Percentiles rank a stretch among this genome's conserved stretches.
Evolutionary conservation across 208 protist genomes (phyloP).

Genomic region (Wallacemonas sp.): DNA sequence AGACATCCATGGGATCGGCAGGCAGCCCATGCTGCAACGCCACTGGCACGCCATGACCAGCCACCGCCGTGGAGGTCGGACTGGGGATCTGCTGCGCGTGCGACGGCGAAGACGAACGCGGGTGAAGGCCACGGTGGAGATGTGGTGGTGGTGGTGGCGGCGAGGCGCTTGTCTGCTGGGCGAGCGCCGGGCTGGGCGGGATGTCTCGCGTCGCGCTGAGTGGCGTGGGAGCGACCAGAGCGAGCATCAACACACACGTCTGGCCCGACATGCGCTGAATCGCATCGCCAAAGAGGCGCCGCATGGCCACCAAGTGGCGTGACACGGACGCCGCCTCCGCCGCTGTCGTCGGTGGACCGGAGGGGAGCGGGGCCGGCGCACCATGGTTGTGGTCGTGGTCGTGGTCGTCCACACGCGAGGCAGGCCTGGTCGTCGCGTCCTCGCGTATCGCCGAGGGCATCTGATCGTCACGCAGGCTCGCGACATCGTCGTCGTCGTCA

Average conservation of each 20-base stretch:
- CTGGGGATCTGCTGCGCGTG: too few species aligned
- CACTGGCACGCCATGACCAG: not conserved
- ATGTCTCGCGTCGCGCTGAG: constrained; percentile 8
- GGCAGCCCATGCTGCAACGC: constrained; percentile 10
- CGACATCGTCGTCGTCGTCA: not conserved
- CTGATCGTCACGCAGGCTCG: constrained; percentile 2
- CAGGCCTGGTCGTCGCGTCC: too few species aligned
- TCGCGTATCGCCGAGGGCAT: too few species aligned
- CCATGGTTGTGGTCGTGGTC: not conserved
- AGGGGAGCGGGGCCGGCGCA: not conserved
- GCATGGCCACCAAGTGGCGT: constrained; percentile 24
- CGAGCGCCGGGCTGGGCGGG: not conserved
- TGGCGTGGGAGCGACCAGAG: constrained; percentile 25
- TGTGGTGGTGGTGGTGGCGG: too few species aligned
- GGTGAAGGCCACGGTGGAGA: too few species aligned
- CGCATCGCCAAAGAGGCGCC: constrained; percentile 26
- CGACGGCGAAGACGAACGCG: too few species aligned
- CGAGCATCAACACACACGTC: constrained; percentile 41
- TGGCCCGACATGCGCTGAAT: constrained; percentile 40
- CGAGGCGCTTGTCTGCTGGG: too few species aligned
- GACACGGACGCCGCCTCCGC: constrained; percentile 14
- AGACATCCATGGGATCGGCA: constrained; percentile 16
- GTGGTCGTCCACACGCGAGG: not conserved
- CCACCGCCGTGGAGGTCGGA: not conserved
- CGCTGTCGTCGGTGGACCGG: not conserved